Evolutionary conservation across 1,139 yeast genomes (phyloP).

Genomic region (Candida glucosophila): DNA sequence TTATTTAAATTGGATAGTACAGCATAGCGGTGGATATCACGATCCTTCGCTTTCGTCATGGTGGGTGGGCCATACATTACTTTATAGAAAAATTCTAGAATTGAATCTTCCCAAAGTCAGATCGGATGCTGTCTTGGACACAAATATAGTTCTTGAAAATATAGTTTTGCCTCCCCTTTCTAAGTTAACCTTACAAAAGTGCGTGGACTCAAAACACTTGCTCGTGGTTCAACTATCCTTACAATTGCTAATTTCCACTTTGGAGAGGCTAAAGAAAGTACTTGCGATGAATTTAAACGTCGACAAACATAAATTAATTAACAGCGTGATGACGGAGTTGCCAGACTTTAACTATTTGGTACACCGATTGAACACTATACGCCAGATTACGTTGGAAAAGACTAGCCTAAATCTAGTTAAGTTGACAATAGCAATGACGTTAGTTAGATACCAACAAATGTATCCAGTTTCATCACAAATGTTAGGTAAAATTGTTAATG

Average conservation of each 20-base stretch:
- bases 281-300: constrained; percentile 24
- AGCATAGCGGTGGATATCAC: constrained; percentile 49
- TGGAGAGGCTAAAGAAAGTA: constrained; percentile 43
- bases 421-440: constrained; percentile 18
- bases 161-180: constrained; percentile 65
- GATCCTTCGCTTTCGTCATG: constrained; percentile 71
- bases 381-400: constrained; percentile 6
- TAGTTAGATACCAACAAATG: constrained; percentile 15
- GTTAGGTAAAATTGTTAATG: constrained; percentile 10
- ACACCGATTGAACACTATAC: constrained; percentile 9
- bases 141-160: constrained; percentile 34
- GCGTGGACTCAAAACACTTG: constrained; percentile 44
- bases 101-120: constrained; percentile 38
- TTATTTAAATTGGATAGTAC: constrained; percentile 49
- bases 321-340: constrained; percentile 18
- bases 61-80: constrained; percentile 70
- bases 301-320: constrained; percentile 20
- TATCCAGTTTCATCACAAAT: constrained; percentile 10
- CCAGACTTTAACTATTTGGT: constrained; percentile 19
- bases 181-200: constrained; percentile 46
- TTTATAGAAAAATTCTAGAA: constrained; percentile 50
- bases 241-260: constrained; percentile 47
- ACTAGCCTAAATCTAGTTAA: constrained; percentile 12
- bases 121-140: constrained; percentile 9
- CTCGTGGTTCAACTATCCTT: constrained; percentile 60